Base-by-base conservation (phyloP, 1,284 basidiomycete genomes). In the Calocybe gambosa region DNA sequence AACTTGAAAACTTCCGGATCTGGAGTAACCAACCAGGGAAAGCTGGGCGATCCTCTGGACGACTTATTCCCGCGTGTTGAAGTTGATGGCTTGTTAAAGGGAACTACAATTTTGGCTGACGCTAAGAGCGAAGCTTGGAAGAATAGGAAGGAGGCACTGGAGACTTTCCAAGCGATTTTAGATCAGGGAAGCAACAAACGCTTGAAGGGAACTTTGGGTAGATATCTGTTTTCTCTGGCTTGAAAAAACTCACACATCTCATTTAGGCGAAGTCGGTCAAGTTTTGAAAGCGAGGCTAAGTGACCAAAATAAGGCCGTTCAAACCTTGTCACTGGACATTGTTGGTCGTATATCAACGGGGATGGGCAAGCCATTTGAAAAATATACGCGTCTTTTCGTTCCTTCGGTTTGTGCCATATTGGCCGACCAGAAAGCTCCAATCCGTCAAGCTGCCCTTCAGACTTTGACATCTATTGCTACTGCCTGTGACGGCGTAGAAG, bases 281-380 rank as follows among this genome's bases (percentile, higher is more conserved):
- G 81, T 94, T 2, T 71, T 99, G 52, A 97, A 96, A 66, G 81
- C 84, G 23, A 82, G 96, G 49, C 84, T 96, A 36, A 80, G 78
- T 9, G 96, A 99, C 63, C 88, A 87, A 42, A 99, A 99, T 69
- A 90, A 99, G 61, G 83, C 89, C 16, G 94, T 98, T 42, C 94
- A 98, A 63, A 72, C 77, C 21, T 75, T 97, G 37, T 90, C 95
- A 15, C 76, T 99, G 16, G 93, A 96, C 58, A 86, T 96, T 49
- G 83, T 97, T 43, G 75, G 85, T 34, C 87, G 91, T 39, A 85
- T 99, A 50, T 93, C 96, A 1, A 81, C 76, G 0, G 94, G 91
- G 1, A 97, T 99, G 92, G 93, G 93, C 41, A 92, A 87, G 60
- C 81, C 89, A 0, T 99, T 99, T 61, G 95, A 99, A 56, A 94